Evolutionary conservation across 768 basidiomycete species (phyloP).

Genomic region (Leccinellum rugosiceps): DNA sequence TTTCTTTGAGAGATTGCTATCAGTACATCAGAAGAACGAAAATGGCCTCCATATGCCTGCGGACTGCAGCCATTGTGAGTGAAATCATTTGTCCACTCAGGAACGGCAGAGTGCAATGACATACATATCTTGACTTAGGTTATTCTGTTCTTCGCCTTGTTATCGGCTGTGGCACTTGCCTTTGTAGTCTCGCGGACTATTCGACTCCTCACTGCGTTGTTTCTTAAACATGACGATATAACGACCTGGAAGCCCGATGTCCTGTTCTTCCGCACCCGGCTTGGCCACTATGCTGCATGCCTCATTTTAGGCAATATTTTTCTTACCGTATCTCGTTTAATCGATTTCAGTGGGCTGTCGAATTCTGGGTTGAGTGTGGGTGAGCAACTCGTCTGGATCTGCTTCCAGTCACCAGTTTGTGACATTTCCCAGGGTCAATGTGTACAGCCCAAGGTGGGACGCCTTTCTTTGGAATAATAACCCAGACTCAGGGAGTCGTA

Average conservation of each 20-base stretch:
- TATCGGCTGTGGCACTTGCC: conserved; percentile 52
- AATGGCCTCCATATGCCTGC: conserved; percentile 9
- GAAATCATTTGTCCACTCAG: not conserved
- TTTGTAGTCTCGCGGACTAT: conserved; percentile 47
- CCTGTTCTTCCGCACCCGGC: conserved; percentile 67
- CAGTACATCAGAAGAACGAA: not conserved
- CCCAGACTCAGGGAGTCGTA: not conserved
- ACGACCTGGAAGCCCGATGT: conserved; percentile 40
- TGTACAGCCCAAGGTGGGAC: conserved; percentile 61
- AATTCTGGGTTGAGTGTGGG: conserved; percentile 47
- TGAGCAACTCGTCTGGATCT: conserved; percentile 19
- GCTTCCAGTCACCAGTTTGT: not conserved
- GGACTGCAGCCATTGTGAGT: conserved; percentile 22
- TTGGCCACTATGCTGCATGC: conserved; percentile 66
- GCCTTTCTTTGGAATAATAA: not conserved
- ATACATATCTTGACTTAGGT: conserved; percentile 23
- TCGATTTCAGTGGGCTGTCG: conserved; percentile 50
- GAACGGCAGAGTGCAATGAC: not conserved
- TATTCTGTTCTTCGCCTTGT: conserved; percentile 50
- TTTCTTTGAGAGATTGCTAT: not conserved
- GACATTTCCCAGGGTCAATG: conserved; percentile 34
- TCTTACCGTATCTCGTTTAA: conserved; percentile 49
- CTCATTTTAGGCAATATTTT: conserved; percentile 58
- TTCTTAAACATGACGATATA: conserved; percentile 26
- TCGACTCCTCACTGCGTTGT: conserved; percentile 42